A percentile compares a stretch with the other conserved stretches of the same genome.
These are phyloP conservation scores for Streptanthus diversifolius DNA, from an alignment of 345 rosid genomes.

Conservation along the genomic window DNA sequence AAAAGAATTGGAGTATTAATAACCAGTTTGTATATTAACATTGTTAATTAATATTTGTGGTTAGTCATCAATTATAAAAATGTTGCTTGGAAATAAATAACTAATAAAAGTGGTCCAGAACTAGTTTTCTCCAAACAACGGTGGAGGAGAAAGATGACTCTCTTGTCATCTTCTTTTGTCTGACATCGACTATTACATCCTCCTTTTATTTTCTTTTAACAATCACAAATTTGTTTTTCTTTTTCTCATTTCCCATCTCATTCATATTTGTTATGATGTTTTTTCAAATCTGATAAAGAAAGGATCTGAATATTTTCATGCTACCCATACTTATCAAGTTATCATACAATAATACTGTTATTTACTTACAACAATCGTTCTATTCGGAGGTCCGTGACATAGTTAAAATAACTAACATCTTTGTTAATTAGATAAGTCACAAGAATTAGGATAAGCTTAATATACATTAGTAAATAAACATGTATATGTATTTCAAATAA, in stretches of 20 bases:
- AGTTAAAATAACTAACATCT: background rate
- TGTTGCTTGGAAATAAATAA: background rate
- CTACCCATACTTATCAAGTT: background rate
- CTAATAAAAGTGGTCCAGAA: constrained; percentile 20
- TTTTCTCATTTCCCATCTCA: background rate
- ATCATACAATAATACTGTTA: background rate
- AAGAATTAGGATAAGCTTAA: background rate
- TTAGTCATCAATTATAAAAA: background rate
- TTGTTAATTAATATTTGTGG: background rate
- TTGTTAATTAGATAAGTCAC: background rate
- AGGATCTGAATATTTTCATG: background rate
- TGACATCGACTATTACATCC: background rate
- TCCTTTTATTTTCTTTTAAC: background rate
- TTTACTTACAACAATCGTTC: background rate
- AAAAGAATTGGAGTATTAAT: background rate
- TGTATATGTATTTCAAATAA: background rate
- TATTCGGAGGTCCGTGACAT: background rate
- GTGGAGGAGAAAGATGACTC: constrained; percentile 18
- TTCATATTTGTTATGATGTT: background rate
- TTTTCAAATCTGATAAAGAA: background rate
- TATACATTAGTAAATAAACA: background rate
- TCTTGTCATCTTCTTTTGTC: background rate
- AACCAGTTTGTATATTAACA: background rate
- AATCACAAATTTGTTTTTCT: background rate
- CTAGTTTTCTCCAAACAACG: constrained; percentile 6